Percentiles rank a stretch among this genome's conserved stretches.
phyloP scores from a whole-genome alignment of 192 early-diverging fungal genomes.

The Globomyces pollinis-pini region DNA sequence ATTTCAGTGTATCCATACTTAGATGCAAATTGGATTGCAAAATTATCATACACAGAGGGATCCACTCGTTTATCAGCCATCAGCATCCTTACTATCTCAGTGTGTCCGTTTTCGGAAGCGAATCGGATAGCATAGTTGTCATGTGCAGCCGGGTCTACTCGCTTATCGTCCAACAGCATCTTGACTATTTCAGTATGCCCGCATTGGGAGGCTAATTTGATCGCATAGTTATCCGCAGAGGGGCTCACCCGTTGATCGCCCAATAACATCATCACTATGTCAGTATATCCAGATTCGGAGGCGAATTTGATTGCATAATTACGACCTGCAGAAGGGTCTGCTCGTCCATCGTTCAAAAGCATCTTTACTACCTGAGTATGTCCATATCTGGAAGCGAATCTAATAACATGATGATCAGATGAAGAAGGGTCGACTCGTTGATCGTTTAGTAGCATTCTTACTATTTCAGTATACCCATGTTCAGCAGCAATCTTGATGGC shows the following conservation, averaged over 20 bases:
- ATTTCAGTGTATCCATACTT: conserved; percentile 16
- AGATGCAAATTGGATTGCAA: conserved; percentile 6
- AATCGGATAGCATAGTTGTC: not conserved
- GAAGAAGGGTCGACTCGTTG: too few species aligned
- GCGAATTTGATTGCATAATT: conserved; percentile 3
- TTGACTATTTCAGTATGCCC: conserved; percentile 12
- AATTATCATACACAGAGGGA: conserved; percentile 9
- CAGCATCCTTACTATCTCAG: conserved; percentile 11
- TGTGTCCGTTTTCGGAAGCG: conserved; percentile 19
- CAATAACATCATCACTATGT: conserved; percentile 13
- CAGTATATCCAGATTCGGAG: conserved; percentile 15
- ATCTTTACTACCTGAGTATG: conserved; percentile 9
- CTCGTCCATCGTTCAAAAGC: conserved; percentile 13
- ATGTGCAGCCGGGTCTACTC: conserved; percentile 9
- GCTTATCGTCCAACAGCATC: conserved; percentile 12
- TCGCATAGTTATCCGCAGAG: not conserved
- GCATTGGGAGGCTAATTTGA: not conserved
- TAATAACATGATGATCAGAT: too few species aligned
- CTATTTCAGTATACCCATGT: too few species aligned
- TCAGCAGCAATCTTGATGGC: too few species aligned
- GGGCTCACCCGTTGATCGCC: conserved; percentile 4
- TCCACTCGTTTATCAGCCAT: conserved; percentile 4
- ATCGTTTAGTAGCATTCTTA: too few species aligned
- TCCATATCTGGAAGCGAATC: conserved; percentile 9
- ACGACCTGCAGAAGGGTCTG: conserved; percentile 2